Evolutionary conservation across 768 basidiomycete species (phyloP).

Genomic region (Chiua virens): DNA sequence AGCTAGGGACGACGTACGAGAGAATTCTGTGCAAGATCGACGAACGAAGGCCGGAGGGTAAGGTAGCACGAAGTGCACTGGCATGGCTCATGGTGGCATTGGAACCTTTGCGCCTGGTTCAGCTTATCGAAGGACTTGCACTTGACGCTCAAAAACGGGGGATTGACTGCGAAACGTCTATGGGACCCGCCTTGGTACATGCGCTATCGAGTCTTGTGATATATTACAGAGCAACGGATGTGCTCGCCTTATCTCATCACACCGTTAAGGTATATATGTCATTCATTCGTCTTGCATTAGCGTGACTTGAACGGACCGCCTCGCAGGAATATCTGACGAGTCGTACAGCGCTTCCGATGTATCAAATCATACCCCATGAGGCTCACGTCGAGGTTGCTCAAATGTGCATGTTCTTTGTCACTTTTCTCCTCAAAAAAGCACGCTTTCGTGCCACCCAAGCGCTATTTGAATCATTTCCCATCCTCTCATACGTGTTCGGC

Average conservation of each 20-base stretch:
- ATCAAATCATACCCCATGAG: neutral
- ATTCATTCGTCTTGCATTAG: no score
- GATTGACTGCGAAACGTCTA: no score
- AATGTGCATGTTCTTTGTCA: neutral
- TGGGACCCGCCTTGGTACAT: neutral
- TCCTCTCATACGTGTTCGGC: neutral
- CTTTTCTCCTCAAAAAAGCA: neutral
- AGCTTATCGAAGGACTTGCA: neutral
- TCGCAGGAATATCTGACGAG: slow-evolving; percentile 3
- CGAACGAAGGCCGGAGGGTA: neutral
- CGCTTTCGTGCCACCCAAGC: no score
- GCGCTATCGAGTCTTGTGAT: neutral
- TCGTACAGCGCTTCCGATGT: neutral
- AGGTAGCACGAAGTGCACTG: neutral
- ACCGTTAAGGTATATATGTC: slow-evolving; percentile 2
- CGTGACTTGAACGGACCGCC: neutral
- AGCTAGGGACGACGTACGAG: slow-evolving; percentile 3
- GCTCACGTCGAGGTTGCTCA: neutral
- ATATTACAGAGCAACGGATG: neutral
- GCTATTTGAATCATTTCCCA: neutral
- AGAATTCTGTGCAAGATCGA: slow-evolving; percentile 1
- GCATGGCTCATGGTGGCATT: neutral
- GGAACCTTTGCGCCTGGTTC: neutral
- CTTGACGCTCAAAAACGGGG: neutral
- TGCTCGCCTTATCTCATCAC: neutral